Conservation (phyloP, 495 filamentous ascomycete genomes). For the Delitschia confertaspora region DNA sequence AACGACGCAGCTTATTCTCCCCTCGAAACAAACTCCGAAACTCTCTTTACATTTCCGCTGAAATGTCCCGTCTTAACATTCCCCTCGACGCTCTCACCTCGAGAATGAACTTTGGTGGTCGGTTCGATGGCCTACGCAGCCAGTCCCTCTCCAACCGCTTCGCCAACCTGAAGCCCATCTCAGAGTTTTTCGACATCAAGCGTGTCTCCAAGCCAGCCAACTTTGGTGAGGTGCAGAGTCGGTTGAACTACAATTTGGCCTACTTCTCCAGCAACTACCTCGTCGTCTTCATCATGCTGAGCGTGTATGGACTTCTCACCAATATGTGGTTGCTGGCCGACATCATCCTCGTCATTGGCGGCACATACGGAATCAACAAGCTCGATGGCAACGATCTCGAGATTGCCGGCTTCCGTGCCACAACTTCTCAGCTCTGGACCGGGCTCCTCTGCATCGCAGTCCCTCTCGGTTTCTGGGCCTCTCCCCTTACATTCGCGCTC, state of each 20-base stretch:
- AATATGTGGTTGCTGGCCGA: slow-evolving; percentile 79
- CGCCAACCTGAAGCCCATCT: slow-evolving; percentile 81
- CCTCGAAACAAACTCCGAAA: neutral
- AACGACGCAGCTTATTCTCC: slow-evolving; percentile 9
- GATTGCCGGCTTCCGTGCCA: slow-evolving; percentile 68
- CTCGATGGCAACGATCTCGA: slow-evolving; percentile 82
- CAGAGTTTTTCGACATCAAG: slow-evolving; percentile 94
- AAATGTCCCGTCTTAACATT: slow-evolving; percentile 83
- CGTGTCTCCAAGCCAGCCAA: slow-evolving; percentile 86
- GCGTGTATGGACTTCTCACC: slow-evolving; percentile 87
- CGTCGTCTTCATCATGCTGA: slow-evolving; percentile 84
- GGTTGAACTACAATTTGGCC: slow-evolving; percentile 92
- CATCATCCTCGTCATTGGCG: slow-evolving; percentile 73
- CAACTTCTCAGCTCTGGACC: slow-evolving; percentile 93
- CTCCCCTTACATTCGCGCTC: slow-evolving; percentile 68
- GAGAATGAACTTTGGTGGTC: slow-evolving; percentile 68
- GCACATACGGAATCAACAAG: slow-evolving; percentile 83
- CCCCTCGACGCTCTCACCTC: slow-evolving; percentile 87
- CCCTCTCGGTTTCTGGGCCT: slow-evolving; percentile 74
- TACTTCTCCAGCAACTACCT: slow-evolving; percentile 99
- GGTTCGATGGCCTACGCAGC: slow-evolving; percentile 68
- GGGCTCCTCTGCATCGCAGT: slow-evolving; percentile 69
- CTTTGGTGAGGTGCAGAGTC: slow-evolving; percentile 83
- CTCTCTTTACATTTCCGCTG: slow-evolving; percentile 1
- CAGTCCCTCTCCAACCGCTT: slow-evolving; percentile 73